These are phyloP conservation scores for Pseudopyrenochaeta lycopersici DNA, from an alignment of 2,329 filamentous ascomycete species.

Conservation along the genomic window DNA sequence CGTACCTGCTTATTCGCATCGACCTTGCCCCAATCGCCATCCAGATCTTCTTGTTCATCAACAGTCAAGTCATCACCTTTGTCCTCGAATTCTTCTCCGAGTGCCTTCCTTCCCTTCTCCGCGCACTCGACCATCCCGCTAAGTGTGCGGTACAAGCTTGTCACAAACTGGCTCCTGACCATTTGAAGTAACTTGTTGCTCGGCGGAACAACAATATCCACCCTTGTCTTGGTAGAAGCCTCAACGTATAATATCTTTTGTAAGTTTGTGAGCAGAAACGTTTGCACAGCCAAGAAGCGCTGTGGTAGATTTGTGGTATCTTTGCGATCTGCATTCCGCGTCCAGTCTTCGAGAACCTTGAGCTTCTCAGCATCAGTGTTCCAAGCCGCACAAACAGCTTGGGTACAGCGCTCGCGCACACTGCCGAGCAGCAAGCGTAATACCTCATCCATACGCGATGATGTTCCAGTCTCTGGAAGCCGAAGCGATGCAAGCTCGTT, in stretches of 20 bases:
- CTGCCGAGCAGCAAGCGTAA: conserved; percentile 78
- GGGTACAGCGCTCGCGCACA: conserved; percentile 84
- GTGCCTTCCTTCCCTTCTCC: conserved; percentile 73
- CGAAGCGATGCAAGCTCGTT: conserved; percentile 83
- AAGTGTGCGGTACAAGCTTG: conserved; percentile 90
- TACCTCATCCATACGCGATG: conserved; percentile 68
- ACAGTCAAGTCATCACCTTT: conserved; percentile 60
- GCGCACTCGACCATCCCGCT: conserved; percentile 98
- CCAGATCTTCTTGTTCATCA: conserved; percentile 34
- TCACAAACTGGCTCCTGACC: conserved; percentile 91
- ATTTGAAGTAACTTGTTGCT: conserved; percentile 87
- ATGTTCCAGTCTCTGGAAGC: conserved; percentile 66
- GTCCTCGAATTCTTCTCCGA: conserved; percentile 64
- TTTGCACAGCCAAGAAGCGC: conserved; percentile 86
- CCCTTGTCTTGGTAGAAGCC: conserved; percentile 76
- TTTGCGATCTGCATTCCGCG: conserved; percentile 78
- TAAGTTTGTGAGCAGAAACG: conserved; percentile 81
- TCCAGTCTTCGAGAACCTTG: conserved; percentile 94
- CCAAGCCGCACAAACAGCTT: conserved; percentile 89
- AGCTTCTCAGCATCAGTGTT: conserved; percentile 92
- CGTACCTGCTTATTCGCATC: conserved; percentile 49
- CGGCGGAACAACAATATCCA: conserved; percentile 86
- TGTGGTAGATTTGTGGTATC: conserved; percentile 92
- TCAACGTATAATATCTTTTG: conserved; percentile 97
- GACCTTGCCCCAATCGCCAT: conserved; percentile 40